phyloP scores from a whole-genome alignment of 1,284 basidiomycete genomes.

The Golubevia sp. region DNA sequence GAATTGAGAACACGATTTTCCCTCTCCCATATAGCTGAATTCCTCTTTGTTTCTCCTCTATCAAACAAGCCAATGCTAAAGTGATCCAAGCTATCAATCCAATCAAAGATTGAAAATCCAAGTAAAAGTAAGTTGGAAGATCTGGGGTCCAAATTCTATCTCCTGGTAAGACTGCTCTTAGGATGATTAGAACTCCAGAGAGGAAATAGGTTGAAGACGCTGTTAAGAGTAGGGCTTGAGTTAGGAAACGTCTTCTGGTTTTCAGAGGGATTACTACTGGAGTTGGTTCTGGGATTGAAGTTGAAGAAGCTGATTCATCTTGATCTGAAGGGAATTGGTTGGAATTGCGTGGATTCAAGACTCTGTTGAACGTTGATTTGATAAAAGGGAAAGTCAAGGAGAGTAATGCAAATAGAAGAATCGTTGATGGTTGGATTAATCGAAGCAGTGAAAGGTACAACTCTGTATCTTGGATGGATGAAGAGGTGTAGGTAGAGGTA shows the following conservation, averaged over 20 bases:
- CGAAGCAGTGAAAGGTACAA: neutral
- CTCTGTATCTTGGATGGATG: too few relatives aligned
- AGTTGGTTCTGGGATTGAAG: slow-evolving; percentile 24
- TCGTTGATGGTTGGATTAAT: neutral
- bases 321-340: too few relatives aligned
- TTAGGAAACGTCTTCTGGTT: slow-evolving; percentile 32
- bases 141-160: slow-evolving; percentile 39
- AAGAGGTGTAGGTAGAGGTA: too few relatives aligned
- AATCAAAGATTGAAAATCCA: slow-evolving; percentile 40
- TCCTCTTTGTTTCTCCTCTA: slow-evolving; percentile 35
- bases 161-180: slow-evolving; percentile 45
- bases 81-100: slow-evolving; percentile 41
- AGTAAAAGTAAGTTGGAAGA: slow-evolving; percentile 26
- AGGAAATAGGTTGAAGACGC: slow-evolving; percentile 35
- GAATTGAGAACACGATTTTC: slow-evolving; percentile 26
- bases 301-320: too few relatives aligned
- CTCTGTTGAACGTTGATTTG: too few relatives aligned
- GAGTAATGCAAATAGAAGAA: neutral
- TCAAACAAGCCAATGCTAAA: slow-evolving; percentile 31
- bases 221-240: slow-evolving; percentile 23
- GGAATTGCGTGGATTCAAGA: too few relatives aligned
- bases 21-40: slow-evolving; percentile 38
- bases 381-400: neutral
- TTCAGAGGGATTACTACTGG: slow-evolving; percentile 44
- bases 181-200: slow-evolving; percentile 43